Evolutionary conservation across 2,329 filamentous ascomycete species (phyloP).

Genomic region (Nannizziopsis arthrosporioides): DNA sequence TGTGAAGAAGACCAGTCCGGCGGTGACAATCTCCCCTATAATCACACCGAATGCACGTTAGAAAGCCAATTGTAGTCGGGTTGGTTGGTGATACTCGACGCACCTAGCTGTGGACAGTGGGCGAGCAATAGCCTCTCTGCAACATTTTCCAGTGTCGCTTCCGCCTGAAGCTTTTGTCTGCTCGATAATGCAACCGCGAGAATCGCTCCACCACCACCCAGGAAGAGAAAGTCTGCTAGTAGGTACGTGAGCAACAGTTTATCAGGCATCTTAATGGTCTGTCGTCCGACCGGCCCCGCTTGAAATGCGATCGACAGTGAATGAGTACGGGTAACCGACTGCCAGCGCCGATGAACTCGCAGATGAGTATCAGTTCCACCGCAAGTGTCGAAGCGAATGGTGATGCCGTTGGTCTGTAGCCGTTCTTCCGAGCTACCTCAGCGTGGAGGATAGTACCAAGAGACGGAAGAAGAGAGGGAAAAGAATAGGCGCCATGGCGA

Average conservation of each 20-base stretch:
- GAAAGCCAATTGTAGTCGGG: not conserved
- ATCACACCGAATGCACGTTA: conserved; percentile 1
- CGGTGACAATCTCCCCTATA: conserved; percentile 58
- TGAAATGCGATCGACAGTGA: too few species aligned
- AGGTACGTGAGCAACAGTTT: conserved; percentile 44
- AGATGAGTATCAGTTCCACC: not conserved
- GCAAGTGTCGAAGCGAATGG: not conserved
- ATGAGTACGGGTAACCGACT: not conserved
- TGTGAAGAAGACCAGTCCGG: conserved; percentile 57
- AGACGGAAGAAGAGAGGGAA: not conserved
- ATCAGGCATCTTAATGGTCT: conserved; percentile 34
- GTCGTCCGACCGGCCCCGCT: not conserved
- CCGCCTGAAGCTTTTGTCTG: conserved; percentile 31
- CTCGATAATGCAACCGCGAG: conserved; percentile 44
- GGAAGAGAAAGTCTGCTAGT: conserved; percentile 42
- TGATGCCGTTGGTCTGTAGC: not conserved
- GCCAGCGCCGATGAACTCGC: conserved; percentile 6
- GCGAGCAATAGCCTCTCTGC: conserved; percentile 42
- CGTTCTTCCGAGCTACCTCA: not conserved
- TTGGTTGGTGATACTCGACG: conserved; percentile 16
- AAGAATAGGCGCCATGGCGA: conserved; percentile 2
- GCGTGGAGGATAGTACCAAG: not conserved
- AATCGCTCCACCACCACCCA: conserved; percentile 41
- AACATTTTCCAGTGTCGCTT: conserved; percentile 39
- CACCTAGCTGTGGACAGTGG: conserved; percentile 44